These are phyloP conservation scores for Termitomyces sp. DNA, from an alignment of 768 basidiomycete species.

Conservation along the genomic window DNA sequence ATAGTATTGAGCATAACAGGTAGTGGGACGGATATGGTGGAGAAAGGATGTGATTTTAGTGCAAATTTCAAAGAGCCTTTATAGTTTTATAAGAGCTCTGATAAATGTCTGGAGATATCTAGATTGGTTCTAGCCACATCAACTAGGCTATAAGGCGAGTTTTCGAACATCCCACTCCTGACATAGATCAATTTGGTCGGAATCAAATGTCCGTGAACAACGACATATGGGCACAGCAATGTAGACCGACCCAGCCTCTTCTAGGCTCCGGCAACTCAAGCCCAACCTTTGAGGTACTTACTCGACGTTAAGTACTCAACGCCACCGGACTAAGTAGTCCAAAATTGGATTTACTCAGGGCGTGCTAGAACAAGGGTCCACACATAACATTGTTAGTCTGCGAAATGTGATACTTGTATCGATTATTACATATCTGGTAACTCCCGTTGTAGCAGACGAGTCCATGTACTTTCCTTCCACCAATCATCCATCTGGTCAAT, in stretches of 20 bases:
- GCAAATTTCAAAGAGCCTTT: neutral
- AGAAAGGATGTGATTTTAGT: neutral
- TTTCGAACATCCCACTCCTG: neutral
- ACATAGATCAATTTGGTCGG: neutral
- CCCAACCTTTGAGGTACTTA: neutral
- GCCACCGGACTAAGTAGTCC: neutral
- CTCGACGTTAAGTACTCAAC: no score
- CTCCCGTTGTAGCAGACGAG: slow-evolving; percentile 73
- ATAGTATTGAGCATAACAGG: slow-evolving; percentile 15
- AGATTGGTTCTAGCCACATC: neutral
- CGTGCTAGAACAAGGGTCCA: neutral
- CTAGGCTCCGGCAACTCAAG: neutral
- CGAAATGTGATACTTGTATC: neutral
- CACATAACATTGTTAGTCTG: no score
- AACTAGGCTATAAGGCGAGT: neutral
- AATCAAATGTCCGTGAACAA: neutral
- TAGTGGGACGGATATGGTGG: neutral
- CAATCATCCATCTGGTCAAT: slow-evolving; percentile 81
- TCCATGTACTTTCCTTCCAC: slow-evolving; percentile 94
- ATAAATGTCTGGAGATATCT: neutral
- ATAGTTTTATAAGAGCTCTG: neutral
- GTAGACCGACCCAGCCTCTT: neutral
- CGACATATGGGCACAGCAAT: neutral
- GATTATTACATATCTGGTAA: slow-evolving; percentile 63
- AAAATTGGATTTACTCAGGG: neutral